Conservation (phyloP, 2,329 filamentous ascomycete genomes). For the Aureobasidium sp. region DNA sequence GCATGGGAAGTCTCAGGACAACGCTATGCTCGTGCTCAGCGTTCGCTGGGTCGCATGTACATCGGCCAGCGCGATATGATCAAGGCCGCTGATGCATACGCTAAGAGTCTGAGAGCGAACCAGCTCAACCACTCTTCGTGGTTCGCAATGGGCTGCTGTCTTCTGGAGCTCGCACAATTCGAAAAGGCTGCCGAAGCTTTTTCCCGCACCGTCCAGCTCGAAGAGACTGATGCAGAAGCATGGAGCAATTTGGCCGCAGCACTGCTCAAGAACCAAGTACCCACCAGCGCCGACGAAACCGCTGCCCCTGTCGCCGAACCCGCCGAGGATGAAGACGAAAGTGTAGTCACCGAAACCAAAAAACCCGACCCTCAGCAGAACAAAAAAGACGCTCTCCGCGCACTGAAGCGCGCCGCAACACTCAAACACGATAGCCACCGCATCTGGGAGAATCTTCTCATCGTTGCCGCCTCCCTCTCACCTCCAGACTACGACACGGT, state of each 20-base stretch:
- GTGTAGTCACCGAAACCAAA: slow-evolving; percentile 21
- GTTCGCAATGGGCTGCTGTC: slow-evolving; percentile 85
- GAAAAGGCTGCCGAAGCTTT: slow-evolving; percentile 77
- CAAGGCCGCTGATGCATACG: slow-evolving; percentile 70
- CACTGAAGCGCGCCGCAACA: slow-evolving; percentile 78
- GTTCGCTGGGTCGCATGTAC: slow-evolving; percentile 75
- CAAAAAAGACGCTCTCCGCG: slow-evolving; percentile 67
- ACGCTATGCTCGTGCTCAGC: slow-evolving; percentile 79
- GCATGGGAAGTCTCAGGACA: slow-evolving; percentile 80
- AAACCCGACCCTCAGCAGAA: slow-evolving; percentile 47
- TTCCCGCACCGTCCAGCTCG: slow-evolving; percentile 71
- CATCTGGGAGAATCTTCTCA: slow-evolving; percentile 96
- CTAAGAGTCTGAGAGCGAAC: slow-evolving; percentile 69
- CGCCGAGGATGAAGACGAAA: slow-evolving; percentile 32
- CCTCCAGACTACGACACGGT: slow-evolving; percentile 72
- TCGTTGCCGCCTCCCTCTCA: slow-evolving; percentile 68
- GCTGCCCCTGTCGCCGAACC: not conserved
- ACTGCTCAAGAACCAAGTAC: slow-evolving; percentile 44
- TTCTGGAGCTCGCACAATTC: slow-evolving; percentile 69
- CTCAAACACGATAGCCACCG: slow-evolving; percentile 81
- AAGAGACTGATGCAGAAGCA: slow-evolving; percentile 81
- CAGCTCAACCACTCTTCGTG: slow-evolving; percentile 76
- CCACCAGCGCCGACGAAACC: slow-evolving; percentile 18
- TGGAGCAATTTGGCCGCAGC: slow-evolving; percentile 93
- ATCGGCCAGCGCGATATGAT: slow-evolving; percentile 58